Base-by-base conservation (phyloP, 2,329 filamentous ascomycete genomes). In the Calonectria pteridis region DNA sequence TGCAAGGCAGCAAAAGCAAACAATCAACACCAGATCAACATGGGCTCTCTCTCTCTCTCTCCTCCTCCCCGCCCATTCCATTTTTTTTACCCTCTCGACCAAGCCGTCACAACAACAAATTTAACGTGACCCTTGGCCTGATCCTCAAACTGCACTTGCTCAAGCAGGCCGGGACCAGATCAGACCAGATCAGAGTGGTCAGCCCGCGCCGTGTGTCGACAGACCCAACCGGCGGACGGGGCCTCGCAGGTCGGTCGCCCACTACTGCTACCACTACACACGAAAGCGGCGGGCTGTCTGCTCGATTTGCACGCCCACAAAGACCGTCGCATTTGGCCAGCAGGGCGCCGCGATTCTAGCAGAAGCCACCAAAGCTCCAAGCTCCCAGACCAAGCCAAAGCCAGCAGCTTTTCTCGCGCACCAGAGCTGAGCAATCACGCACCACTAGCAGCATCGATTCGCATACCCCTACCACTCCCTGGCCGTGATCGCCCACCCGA, bases 401-500 rank as follows among this genome's bases (percentile, higher is more conserved):
- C 64, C 64, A 67, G 64, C 43, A 50, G 55, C 55, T 62, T 62
- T 62, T 62, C 55, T 40, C 55, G 55, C 67, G 35, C 46, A 65
- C 67, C 67, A 51, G n/a, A 53, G 43, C 58, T 37, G 51, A 69
- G 40, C 40, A 50, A 64, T 26, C 69, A 55, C 59, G 49, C 37
- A 71, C 62, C 70, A 72, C 62, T 59, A 53, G 29, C 55, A 62
- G 35, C 33, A 16, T 40, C 35, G 46, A 51, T 51, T 66, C 63
- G 33, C 31, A 66, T 51, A 51, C 63, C 63, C 49, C 63, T 62
- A 62, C 55, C 37, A 49, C 63, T 67, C 75, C 77, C 77, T 80
- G 76, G 58, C 68, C 51, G 50, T 77, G 78, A 80, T 80, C 78
- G 78, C 69, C 78, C 75, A 77, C 77, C 63, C 66, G 77, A 77